Base-by-base conservation (phyloP, 75 land plant species). In the Pseudotsuga menziesii region DNA sequence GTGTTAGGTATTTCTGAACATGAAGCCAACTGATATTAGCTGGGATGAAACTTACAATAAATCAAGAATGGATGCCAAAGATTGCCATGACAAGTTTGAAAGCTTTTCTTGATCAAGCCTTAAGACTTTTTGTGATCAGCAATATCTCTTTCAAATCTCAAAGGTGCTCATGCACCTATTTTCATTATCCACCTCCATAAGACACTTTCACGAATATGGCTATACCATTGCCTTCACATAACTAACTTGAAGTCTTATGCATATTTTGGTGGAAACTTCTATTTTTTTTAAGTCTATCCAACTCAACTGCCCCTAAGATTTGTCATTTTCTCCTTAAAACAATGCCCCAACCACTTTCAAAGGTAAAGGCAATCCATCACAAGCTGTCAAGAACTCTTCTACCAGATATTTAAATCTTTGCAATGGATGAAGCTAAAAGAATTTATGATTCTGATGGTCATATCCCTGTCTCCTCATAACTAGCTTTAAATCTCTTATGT, bases 1-100 rank as follows among this genome's bases (percentile, higher is more conserved):
- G 86, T 87, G 86, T 84, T 86, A 86, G 20, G 91, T 89, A 78
- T 86, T 89, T 35, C 91, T 85, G 77, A 89, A 89, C 77, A 89
- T 82, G 79, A 89, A 89, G 4, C 76, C 88, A n/a, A 79, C 56
- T 22, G 83, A 80, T 20, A 87, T 1, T 23, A 87, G 72, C 48
- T 87, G 85, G 0, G 88, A 77, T 25, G 75, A 69, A 2, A 78
- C 77, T 0, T 15, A 57, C 14, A 57, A 57, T 3, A 9, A 57
- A 25, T 60, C 11, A 16, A 23, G 27, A 0, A 13, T 25, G 8
- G 22, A 4, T 23, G 22, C 61, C 61, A n/a, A 7, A 59, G 5
- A 1, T 2, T 59, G 61, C 22, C 6, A 1, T n/a, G 0, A 0
- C 32, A 20, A n/a, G 20, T 1, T n/a, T 4, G 5, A 20, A 6